These are phyloP conservation scores for Coemansia erecta DNA, from an alignment of 192 early-diverging fungal species.

Conservation along the genomic window DNA sequence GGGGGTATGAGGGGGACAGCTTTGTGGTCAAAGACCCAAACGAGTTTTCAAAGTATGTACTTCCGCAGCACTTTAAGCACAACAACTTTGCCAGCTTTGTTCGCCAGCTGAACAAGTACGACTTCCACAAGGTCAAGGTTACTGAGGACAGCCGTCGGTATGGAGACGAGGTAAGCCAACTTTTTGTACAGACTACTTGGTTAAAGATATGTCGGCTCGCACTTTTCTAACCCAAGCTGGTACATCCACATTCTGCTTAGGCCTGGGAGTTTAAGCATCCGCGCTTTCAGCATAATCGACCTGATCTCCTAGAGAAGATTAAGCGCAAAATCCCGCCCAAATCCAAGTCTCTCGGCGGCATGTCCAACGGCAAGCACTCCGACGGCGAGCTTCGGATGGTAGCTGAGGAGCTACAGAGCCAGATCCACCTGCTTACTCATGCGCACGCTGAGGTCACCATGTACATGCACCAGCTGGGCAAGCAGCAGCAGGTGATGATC, in stretches of 20 bases:
- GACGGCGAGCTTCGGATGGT: slow-evolving; percentile 45
- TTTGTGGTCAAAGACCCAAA: slow-evolving; percentile 87
- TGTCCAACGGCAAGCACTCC: slow-evolving; percentile 32
- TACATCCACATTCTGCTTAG: slow-evolving; percentile 36
- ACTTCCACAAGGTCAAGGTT: slow-evolving; percentile 72
- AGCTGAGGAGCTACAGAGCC: slow-evolving; percentile 48
- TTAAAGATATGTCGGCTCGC: neutral
- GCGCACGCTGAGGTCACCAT: slow-evolving; percentile 54
- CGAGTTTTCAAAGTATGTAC: slow-evolving; percentile 71
- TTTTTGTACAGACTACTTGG: neutral
- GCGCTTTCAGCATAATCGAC: slow-evolving; percentile 71
- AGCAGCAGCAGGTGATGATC: slow-evolving; percentile 52
- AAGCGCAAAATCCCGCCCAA: slow-evolving; percentile 65
- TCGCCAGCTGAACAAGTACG: slow-evolving; percentile 85
- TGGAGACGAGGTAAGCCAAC: slow-evolving; percentile 45
- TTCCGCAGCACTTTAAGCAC: slow-evolving; percentile 89
- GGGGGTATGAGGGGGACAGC: slow-evolving; percentile 79
- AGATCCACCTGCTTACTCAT: slow-evolving; percentile 51
- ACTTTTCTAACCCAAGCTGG: too few relatives aligned
- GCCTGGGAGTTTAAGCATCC: slow-evolving; percentile 90
- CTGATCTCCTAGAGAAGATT: slow-evolving; percentile 66
- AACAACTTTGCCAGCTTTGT: slow-evolving; percentile 93
- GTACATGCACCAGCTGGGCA: slow-evolving; percentile 55
- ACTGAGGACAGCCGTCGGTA: slow-evolving; percentile 49
- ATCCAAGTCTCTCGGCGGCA: slow-evolving; percentile 44